Percentiles rank a stretch among this genome's conserved stretches.
These are phyloP conservation scores for Berberis vulgaris DNA, from an alignment of 164 flowering plant genomes.

Conservation along the genomic window DNA sequence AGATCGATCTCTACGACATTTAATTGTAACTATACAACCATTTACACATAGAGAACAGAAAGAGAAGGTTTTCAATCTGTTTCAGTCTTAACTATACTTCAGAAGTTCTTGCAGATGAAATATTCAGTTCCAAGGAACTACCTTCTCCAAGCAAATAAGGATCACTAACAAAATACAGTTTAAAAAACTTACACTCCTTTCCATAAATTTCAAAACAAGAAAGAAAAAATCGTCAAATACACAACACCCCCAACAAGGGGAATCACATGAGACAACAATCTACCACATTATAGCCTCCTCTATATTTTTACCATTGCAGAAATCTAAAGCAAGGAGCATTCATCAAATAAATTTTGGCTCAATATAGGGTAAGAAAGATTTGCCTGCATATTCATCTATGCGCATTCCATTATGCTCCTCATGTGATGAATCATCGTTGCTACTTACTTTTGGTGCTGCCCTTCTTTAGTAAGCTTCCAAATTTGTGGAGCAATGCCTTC, in stretches of 20 bases:
- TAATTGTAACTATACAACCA: too few species aligned
- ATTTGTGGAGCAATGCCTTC: constrained; percentile 71
- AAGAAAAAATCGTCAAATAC: constrained; percentile 21
- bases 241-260: constrained; percentile 11
- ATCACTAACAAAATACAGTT: constrained; percentile 16
- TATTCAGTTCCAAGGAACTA: too few species aligned
- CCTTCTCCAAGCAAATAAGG: background rate
- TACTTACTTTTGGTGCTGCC: constrained; percentile 42
- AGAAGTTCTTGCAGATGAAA: too few species aligned
- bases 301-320: constrained; percentile 16
- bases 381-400: constrained; percentile 12
- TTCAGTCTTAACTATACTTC: too few species aligned
- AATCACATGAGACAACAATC: constrained; percentile 14
- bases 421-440: background rate
- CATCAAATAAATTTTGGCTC: constrained; percentile 20
- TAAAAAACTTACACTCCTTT: constrained; percentile 20
- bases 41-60: too few species aligned
- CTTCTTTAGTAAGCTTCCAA: constrained; percentile 82
- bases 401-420: constrained; percentile 4
- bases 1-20: too few species aligned
- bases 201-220: constrained; percentile 12
- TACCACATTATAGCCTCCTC: constrained; percentile 23
- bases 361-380: constrained; percentile 15
- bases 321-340: constrained; percentile 14
- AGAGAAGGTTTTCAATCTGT: too few species aligned